These are phyloP conservation scores for Candida sanyaensis DNA, from an alignment of 1,139 yeast genomes.

Conservation along the genomic window DNA sequence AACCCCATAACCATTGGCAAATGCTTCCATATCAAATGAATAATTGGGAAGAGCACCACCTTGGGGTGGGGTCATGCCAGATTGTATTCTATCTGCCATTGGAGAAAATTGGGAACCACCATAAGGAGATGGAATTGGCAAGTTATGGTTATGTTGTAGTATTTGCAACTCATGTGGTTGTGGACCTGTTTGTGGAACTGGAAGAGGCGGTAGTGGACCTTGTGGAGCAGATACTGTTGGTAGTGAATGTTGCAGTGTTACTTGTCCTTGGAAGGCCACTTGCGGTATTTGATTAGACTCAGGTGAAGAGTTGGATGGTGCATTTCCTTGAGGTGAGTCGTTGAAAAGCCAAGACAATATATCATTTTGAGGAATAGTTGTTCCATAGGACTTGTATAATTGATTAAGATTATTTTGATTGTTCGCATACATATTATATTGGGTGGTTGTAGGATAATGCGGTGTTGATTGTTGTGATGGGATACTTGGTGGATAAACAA, in stretches of 20 bases:
- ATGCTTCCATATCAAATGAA: neutral
- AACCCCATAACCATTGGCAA: slow-evolving; percentile 10
- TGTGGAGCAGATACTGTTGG: neutral
- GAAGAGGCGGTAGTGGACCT: neutral
- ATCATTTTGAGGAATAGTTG: slow-evolving; percentile 28
- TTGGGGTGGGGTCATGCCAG: neutral
- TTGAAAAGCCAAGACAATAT: slow-evolving; percentile 36
- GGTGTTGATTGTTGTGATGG: slow-evolving; percentile 8
- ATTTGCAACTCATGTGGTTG: neutral
- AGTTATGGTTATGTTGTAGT: neutral
- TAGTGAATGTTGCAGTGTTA: slow-evolving; percentile 5
- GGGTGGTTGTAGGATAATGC: slow-evolving; percentile 8
- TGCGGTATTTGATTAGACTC: neutral
- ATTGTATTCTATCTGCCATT: slow-evolving; percentile 6
- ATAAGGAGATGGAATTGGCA: slow-evolving; percentile 14
- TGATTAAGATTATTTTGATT: slow-evolving; percentile 7
- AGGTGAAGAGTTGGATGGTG: neutral
- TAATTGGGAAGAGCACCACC: neutral
- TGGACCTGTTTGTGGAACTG: neutral
- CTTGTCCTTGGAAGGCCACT: neutral
- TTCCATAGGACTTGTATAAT: slow-evolving; percentile 5
- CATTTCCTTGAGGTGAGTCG: slow-evolving; percentile 7
- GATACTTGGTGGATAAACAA: slow-evolving; percentile 1
- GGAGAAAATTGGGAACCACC: slow-evolving; percentile 15
- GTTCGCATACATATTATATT: neutral